phyloP scores from a whole-genome alignment of 78 protist species.

The Speleostelium caveatum region DNA sequence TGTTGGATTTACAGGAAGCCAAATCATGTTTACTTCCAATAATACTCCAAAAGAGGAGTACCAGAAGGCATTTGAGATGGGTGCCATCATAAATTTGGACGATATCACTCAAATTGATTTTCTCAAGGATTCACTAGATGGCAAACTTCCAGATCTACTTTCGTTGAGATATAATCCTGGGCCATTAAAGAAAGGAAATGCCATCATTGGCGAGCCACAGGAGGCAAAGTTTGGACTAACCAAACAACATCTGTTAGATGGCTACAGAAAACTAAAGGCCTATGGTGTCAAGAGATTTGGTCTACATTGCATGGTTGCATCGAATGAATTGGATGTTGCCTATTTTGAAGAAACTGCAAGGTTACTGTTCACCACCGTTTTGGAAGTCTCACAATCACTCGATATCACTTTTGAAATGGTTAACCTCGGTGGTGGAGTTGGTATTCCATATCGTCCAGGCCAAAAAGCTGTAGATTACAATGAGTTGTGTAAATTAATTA shows the following conservation, averaged over 20 bases:
- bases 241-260: neutral
- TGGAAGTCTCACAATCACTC: neutral
- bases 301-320: conserved; percentile 74
- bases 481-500: neutral
- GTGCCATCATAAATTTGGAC: conserved; percentile 67
- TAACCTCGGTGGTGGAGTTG: conserved; percentile 75
- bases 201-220: conserved; percentile 67
- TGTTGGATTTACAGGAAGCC: conserved; percentile 59
- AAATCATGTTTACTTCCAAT: conserved; percentile 69
- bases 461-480: conserved; percentile 18
- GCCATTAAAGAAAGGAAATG: conserved; percentile 62
- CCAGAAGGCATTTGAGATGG: conserved; percentile 54
- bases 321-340: conserved; percentile 41
- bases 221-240: conserved; percentile 77
- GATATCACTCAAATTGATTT: conserved; percentile 63
- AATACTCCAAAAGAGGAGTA: conserved; percentile 66
- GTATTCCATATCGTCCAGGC: conserved; percentile 63
- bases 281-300: conserved; percentile 56
- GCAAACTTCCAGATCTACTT: conserved; percentile 30
- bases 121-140: conserved; percentile 12
- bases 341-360: conserved; percentile 72
- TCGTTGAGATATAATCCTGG: conserved; percentile 66
- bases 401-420: conserved; percentile 51
- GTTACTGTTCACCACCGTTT: conserved; percentile 21
- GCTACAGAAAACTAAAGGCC: conserved; percentile 12